Conservation (phyloP, 2,329 filamentous ascomycete genomes). For the Monosporascus sp. region DNA sequence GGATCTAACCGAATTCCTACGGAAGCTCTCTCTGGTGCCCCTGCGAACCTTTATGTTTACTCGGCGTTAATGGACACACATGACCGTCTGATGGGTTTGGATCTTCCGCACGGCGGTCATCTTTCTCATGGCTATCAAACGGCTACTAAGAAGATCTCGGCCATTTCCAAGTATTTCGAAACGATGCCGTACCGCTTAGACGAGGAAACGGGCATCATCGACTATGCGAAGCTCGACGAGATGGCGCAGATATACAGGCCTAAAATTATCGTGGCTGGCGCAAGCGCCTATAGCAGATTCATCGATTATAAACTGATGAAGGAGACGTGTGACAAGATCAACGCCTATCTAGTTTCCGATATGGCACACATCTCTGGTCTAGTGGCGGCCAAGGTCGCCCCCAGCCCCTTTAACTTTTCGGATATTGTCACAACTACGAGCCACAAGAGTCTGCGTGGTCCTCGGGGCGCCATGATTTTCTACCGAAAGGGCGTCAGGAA, state of each 20-base stretch:
- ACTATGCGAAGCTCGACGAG: constrained; percentile 89
- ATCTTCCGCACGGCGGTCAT: constrained; percentile 93
- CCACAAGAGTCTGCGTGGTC: constrained; percentile 94
- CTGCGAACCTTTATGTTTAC: constrained; percentile 86
- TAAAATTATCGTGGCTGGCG: constrained; percentile 91
- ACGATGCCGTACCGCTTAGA: constrained; percentile 92
- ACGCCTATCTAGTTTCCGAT: constrained; percentile 88
- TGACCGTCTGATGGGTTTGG: constrained; percentile 93
- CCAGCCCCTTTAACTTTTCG: constrained; percentile 81
- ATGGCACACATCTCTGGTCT: constrained; percentile 98
- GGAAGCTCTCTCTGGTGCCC: constrained; percentile 68
- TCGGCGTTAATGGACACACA: constrained; percentile 89
- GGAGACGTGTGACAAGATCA: constrained; percentile 83
- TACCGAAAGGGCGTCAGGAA: constrained; percentile 87
- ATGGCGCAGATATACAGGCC: constrained; percentile 85
- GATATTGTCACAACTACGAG: constrained; percentile 98
- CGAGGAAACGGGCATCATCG: constrained; percentile 86
- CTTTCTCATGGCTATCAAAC: constrained; percentile 97
- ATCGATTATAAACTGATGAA: constrained; percentile 95
- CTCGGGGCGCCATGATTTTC: constrained; percentile 97
- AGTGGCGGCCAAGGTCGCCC: constrained; percentile 85
- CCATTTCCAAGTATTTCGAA: constrained; percentile 98
- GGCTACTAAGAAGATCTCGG: constrained; percentile 91
- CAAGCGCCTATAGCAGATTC: constrained; percentile 90
- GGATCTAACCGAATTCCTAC: constrained; percentile 13